phyloP scores from a whole-genome alignment of 352 stramenopile genomes.

The Lagenidium giganteum region DNA sequence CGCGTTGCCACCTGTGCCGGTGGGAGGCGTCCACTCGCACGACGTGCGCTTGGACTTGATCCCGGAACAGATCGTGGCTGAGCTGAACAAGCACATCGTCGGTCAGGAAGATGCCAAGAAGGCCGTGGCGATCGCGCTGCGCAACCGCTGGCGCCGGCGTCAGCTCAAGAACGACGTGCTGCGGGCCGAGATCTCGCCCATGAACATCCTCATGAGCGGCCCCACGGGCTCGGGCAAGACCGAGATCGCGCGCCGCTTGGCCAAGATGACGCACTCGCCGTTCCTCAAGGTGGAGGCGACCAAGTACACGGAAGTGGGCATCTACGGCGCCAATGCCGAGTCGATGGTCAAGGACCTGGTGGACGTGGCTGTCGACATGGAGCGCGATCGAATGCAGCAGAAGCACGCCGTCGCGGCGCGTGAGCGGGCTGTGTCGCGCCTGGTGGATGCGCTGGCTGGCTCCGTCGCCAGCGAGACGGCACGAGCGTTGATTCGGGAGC shows the following conservation, averaged over 20 bases:
- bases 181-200: slow-evolving; percentile 91
- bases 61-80: slow-evolving; percentile 89
- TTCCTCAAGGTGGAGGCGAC: slow-evolving; percentile 98
- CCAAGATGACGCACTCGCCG: slow-evolving; percentile 96
- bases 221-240: slow-evolving; percentile 98
- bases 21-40: too few relatives aligned
- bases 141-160: slow-evolving; percentile 95
- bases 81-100: slow-evolving; percentile 96
- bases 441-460: slow-evolving; percentile 70
- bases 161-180: slow-evolving; percentile 88
- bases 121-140: slow-evolving; percentile 97
- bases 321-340: slow-evolving; percentile 98
- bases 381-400: slow-evolving; percentile 65
- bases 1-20: too few relatives aligned
- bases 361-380: slow-evolving; percentile 93
- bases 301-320: slow-evolving; percentile 99
- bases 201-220: slow-evolving; percentile 99
- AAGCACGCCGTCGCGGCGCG: slow-evolving; percentile 84
- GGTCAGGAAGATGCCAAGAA: slow-evolving; percentile 96
- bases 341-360: slow-evolving; percentile 98
- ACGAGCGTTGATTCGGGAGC: slow-evolving; percentile 42
- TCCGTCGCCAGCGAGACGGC: slow-evolving; percentile 32
- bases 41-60: slow-evolving; percentile 58
- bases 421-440: slow-evolving; percentile 87
- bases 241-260: slow-evolving; percentile 97